Evolutionary conservation across 2,329 filamentous ascomycete species (phyloP).

Genomic region (Lomentospora prolificans): DNA sequence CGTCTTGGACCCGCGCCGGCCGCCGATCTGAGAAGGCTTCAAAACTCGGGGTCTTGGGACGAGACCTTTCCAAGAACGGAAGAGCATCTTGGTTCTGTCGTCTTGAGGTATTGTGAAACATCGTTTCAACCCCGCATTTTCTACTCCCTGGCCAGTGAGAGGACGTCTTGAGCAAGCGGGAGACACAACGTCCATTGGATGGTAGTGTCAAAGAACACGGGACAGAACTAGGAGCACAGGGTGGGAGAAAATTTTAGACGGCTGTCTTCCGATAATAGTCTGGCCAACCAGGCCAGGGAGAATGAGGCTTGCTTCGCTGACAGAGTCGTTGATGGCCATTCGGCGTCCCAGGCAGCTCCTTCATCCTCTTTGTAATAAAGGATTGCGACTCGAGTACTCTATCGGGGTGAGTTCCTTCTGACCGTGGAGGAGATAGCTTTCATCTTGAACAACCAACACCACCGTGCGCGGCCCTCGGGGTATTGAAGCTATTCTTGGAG

Average conservation of each 20-base stretch:
- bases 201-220: neutral
- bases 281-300: too few relatives aligned
- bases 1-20: neutral
- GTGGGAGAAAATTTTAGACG: too few relatives aligned
- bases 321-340: too few relatives aligned
- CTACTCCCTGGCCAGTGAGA: neutral
- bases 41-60: too few relatives aligned
- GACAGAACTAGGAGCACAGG: neutral
- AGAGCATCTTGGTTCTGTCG: neutral
- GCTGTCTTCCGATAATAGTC: too few relatives aligned
- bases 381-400: too few relatives aligned
- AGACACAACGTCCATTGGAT: neutral
- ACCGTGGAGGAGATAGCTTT: neutral
- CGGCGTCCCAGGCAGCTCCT: too few relatives aligned
- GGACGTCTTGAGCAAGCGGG: neutral
- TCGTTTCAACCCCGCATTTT: constrained; percentile 2
- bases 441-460: neutral
- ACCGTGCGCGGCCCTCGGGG: neutral
- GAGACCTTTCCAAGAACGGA: too few relatives aligned
- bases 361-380: too few relatives aligned
- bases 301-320: too few relatives aligned
- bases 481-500: neutral
- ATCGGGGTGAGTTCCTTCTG: neutral
- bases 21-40: neutral
- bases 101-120: neutral